These are phyloP conservation scores for Ascochyta clinopodiicola DNA, from an alignment of 2,329 filamentous ascomycete genomes.

Conservation along the genomic window DNA sequence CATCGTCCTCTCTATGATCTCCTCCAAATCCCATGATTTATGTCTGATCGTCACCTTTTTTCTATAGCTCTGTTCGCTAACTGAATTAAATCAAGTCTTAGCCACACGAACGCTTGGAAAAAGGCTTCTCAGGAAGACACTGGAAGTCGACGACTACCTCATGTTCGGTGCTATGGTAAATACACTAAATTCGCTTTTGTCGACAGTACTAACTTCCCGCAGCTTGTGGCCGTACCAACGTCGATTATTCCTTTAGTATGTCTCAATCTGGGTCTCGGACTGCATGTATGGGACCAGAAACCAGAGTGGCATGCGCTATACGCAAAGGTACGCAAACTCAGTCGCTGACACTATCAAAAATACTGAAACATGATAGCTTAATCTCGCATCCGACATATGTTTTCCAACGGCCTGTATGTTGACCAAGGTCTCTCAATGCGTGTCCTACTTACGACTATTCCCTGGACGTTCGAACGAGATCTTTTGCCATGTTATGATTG, in stretches of 20 bases:
- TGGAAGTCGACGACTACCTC: constrained; percentile 36
- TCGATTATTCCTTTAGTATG: constrained; percentile 28
- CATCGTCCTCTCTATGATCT: not conserved
- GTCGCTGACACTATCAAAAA: not conserved
- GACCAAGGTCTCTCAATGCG: constrained; percentile 39
- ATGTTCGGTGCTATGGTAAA: constrained; percentile 35
- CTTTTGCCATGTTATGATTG: constrained; percentile 27
- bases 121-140: constrained; percentile 25
- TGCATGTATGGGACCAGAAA: constrained; percentile 40
- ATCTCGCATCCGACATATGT: constrained; percentile 29
- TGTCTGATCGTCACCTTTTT: not conserved
- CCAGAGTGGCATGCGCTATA: constrained; percentile 30
- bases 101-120: constrained; percentile 31
- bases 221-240: constrained; percentile 27
- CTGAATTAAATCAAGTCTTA: constrained; percentile 4
- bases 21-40: not conserved
- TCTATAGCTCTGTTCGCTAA: not conserved
- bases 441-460: constrained; percentile 41
- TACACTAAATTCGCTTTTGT: not conserved
- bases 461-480: constrained; percentile 29
- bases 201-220: not conserved
- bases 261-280: constrained; percentile 28
- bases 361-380: constrained; percentile 21
- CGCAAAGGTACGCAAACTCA: constrained; percentile 24
- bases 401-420: constrained; percentile 32